These are phyloP conservation scores for Castanea mollissima DNA, from an alignment of 306 rosid genomes.

Conservation along the genomic window DNA sequence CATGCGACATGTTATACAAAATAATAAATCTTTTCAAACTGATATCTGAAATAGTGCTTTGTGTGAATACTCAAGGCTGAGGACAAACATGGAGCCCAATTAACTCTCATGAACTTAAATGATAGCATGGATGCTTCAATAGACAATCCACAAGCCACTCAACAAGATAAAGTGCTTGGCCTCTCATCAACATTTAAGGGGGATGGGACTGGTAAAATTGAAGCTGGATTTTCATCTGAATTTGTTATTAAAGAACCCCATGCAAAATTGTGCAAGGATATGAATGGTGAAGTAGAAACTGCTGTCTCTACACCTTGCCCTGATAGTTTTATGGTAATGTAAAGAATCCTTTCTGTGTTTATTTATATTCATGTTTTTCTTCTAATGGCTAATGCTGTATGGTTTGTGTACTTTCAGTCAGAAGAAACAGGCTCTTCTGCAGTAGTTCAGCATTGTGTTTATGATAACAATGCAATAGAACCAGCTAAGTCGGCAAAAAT, in stretches of 20 bases:
- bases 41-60: slow-evolving; percentile 13
- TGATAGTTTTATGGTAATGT: slow-evolving; percentile 32
- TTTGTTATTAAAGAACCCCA: slow-evolving; percentile 29
- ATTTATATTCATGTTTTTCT: slow-evolving; percentile 7
- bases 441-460: slow-evolving; percentile 17
- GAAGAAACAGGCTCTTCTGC: slow-evolving; percentile 28
- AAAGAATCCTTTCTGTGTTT: slow-evolving; percentile 13
- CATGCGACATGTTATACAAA: no score
- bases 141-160: slow-evolving; percentile 22
- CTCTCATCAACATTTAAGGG: slow-evolving; percentile 11
- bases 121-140: slow-evolving; percentile 20
- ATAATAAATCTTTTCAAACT: no score
- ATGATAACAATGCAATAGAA: slow-evolving; percentile 25
- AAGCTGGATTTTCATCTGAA: slow-evolving; percentile 22
- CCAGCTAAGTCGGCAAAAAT: slow-evolving; percentile 29
- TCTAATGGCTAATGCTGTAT: slow-evolving; percentile 24
- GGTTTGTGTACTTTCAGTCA: slow-evolving; percentile 47
- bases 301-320: slow-evolving; percentile 13
- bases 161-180: slow-evolving; percentile 26
- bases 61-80: slow-evolving; percentile 34
- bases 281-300: slow-evolving; percentile 28
- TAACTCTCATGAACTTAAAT: slow-evolving; percentile 25
- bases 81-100: slow-evolving; percentile 28
- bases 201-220: slow-evolving; percentile 33
- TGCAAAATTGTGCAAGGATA: slow-evolving; percentile 26